phyloP scores from a whole-genome alignment of 805 yeast genomes.

The Wickerhamomyces mucosus region DNA sequence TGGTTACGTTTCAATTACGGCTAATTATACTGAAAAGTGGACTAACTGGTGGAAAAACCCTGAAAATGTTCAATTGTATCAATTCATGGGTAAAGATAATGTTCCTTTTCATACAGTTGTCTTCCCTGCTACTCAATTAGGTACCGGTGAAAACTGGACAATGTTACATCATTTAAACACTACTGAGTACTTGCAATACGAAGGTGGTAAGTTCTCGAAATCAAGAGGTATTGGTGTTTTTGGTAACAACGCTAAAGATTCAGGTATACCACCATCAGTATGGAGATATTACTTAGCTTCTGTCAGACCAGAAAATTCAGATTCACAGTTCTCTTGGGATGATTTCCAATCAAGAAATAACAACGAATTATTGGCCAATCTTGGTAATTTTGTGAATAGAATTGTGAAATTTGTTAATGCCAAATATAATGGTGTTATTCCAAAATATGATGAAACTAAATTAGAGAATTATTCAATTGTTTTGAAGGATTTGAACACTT shows the following conservation, averaged over 20 bases:
- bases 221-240: slow-evolving; percentile 98
- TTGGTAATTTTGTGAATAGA: slow-evolving; percentile 96
- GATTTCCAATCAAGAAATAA: slow-evolving; percentile 93
- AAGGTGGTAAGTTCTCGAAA: slow-evolving; percentile 96
- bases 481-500: slow-evolving; percentile 48
- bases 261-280: slow-evolving; percentile 84
- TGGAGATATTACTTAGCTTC: slow-evolving; percentile 96
- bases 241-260: slow-evolving; percentile 93
- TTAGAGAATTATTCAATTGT: slow-evolving; percentile 37
- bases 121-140: slow-evolving; percentile 88
- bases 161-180: slow-evolving; percentile 84
- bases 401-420: slow-evolving; percentile 82
- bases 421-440: slow-evolving; percentile 86
- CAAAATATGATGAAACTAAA: slow-evolving; percentile 43
- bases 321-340: slow-evolving; percentile 95
- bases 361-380: slow-evolving; percentile 85
- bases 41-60: slow-evolving; percentile 91
- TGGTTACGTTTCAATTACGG: slow-evolving; percentile 94
- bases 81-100: slow-evolving; percentile 99
- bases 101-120: slow-evolving; percentile 98
- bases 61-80: slow-evolving; percentile 80
- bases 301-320: slow-evolving; percentile 91
- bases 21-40: slow-evolving; percentile 80
- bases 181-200: slow-evolving; percentile 95
- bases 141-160: slow-evolving; percentile 86